A percentile compares a stretch with the other conserved stretches of the same genome.
phyloP scores from a whole-genome alignment of 139 green algal species.

The Gonium pectorale region DNA sequence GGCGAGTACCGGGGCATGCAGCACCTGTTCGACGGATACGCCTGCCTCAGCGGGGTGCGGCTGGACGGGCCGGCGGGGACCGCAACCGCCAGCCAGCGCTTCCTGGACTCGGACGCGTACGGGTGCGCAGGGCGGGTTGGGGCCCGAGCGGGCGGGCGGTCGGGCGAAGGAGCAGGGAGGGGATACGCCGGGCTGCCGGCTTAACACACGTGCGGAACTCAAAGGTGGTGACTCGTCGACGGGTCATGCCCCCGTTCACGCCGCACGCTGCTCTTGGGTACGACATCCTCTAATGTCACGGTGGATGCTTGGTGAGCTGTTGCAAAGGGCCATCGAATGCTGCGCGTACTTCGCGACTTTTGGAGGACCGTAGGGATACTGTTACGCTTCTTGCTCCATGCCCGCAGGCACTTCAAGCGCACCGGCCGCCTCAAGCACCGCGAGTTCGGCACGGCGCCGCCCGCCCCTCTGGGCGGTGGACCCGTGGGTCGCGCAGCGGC shows the following conservation, averaged over 20 bases:
- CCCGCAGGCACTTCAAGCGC: conserved; percentile 47
- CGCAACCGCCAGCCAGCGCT: conserved; percentile 53
- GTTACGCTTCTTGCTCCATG: neutral
- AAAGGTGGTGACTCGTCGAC: no score
- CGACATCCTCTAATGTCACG: no score
- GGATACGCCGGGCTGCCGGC: no score
- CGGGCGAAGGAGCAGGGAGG: no score
- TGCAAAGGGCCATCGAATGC: no score
- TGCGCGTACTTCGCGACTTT: no score
- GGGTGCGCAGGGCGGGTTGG: conserved; percentile 28
- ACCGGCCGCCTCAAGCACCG: conserved; percentile 67
- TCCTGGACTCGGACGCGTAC: conserved; percentile 59
- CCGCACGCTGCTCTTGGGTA: no score
- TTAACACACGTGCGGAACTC: no score
- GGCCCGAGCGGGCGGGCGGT: no score
- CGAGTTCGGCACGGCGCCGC: conserved; percentile 71
- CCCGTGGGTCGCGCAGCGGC: conserved; percentile 26
- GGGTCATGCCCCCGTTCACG: no score
- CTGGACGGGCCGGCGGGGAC: conserved; percentile 49
- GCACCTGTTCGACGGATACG: conserved; percentile 89
- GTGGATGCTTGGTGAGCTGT: no score
- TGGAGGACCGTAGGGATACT: no score
- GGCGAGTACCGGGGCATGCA: conserved; percentile 61
- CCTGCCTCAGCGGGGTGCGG: conserved; percentile 66
- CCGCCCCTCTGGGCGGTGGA: conserved; percentile 33